A percentile compares a stretch with the other conserved stretches of the same genome.
Conservation (phyloP, 2,329 filamentous ascomycete genomes). For the Albophoma yamanashiensis region DNA sequence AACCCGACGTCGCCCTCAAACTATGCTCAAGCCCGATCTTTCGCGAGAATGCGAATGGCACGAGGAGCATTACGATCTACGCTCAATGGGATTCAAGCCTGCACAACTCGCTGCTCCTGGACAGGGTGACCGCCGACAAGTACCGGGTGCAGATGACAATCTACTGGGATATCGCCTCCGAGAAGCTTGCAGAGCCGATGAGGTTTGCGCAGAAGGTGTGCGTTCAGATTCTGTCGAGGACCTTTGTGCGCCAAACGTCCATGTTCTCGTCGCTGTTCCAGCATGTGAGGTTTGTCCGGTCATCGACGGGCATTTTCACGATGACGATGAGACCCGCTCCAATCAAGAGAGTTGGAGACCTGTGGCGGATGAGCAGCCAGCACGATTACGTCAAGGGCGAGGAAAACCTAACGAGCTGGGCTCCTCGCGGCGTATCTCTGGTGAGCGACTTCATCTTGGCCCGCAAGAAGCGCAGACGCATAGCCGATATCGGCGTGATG, state of each 20-base stretch:
- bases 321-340: slow-evolving; percentile 77
- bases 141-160: slow-evolving; percentile 83
- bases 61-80: slow-evolving; percentile 72
- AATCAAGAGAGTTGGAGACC: slow-evolving; percentile 81
- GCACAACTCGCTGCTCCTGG: slow-evolving; percentile 85
- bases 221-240: slow-evolving; percentile 73
- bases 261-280: slow-evolving; percentile 85
- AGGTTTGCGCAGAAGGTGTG: slow-evolving; percentile 72
- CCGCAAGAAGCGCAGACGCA: slow-evolving; percentile 61
- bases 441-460: slow-evolving; percentile 78
- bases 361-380: slow-evolving; percentile 93
- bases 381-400: slow-evolving; percentile 96
- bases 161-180: slow-evolving; percentile 75
- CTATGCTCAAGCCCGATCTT: slow-evolving; percentile 69
- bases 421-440: slow-evolving; percentile 78
- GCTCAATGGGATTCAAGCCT: slow-evolving; percentile 95
- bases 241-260: slow-evolving; percentile 75
- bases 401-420: slow-evolving; percentile 76
- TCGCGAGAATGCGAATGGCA: slow-evolving; percentile 81
- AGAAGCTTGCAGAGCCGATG: slow-evolving; percentile 80
- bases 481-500: slow-evolving; percentile 70
- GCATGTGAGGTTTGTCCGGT: slow-evolving; percentile 74
- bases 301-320: slow-evolving; percentile 77
- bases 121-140: slow-evolving; percentile 85
- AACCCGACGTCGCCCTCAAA: slow-evolving; percentile 66